Conservation (phyloP, 2,329 filamentous ascomycete species). For the Sordariomycetes sp. region DNA sequence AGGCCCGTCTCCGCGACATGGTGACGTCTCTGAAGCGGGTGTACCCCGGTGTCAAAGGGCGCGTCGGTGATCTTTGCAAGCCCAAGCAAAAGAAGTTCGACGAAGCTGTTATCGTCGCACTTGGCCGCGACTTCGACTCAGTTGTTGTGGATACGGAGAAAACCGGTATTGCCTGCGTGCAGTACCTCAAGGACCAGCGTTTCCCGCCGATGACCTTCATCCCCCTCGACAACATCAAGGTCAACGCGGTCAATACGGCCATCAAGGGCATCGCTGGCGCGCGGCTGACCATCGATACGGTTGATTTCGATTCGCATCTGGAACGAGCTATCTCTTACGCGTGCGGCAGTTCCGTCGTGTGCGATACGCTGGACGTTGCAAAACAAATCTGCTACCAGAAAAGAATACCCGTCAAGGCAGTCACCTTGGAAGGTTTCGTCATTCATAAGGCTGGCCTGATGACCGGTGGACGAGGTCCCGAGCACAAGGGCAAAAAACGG, state of each 20-base stretch:
- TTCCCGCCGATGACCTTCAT: constrained; percentile 87
- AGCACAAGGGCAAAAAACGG: constrained; percentile 63
- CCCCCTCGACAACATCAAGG: constrained; percentile 93
- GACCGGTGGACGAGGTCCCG: constrained; percentile 81
- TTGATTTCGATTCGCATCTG: constrained; percentile 81
- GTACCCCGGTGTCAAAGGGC: constrained; percentile 83
- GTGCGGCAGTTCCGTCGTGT: constrained; percentile 90
- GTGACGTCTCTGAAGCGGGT: constrained; percentile 80
- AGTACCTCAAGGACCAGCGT: constrained; percentile 85
- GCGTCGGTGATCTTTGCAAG: constrained; percentile 83
- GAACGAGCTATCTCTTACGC: constrained; percentile 92
- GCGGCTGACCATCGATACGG: constrained; percentile 86
- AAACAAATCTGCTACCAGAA: constrained; percentile 83
- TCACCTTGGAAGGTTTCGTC: constrained; percentile 88
- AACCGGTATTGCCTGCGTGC: constrained; percentile 85
- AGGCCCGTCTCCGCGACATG: constrained; percentile 69
- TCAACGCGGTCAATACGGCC: constrained; percentile 79
- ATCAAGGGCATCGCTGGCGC: constrained; percentile 82
- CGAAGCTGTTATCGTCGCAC: constrained; percentile 82
- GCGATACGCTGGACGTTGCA: constrained; percentile 75
- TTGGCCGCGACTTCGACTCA: constrained; percentile 88
- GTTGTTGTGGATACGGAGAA: constrained; percentile 94
- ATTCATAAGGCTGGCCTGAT: constrained; percentile 96
- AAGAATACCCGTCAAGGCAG: constrained; percentile 81
- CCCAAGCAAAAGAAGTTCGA: constrained; percentile 97